A percentile compares a stretch with the other conserved stretches of the same genome.
These are phyloP conservation scores for Aspergillus tanneri DNA, from an alignment of 2,329 filamentous ascomycete genomes.

Conservation along the genomic window DNA sequence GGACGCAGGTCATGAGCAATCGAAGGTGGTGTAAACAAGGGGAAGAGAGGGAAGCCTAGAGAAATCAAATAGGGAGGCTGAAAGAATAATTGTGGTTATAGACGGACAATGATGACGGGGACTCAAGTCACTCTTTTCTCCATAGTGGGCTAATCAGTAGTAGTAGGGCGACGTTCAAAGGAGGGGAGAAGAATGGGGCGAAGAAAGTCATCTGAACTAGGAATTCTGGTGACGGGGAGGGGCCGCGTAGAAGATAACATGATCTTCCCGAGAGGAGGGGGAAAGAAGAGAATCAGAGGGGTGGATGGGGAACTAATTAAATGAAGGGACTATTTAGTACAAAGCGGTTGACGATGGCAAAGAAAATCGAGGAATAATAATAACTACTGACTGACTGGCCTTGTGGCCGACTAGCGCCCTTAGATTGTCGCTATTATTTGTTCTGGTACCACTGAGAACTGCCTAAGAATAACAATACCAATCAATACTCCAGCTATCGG, in stretches of 20 bases:
- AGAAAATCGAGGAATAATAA: constrained; percentile 4
- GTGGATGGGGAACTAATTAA: constrained; percentile 11
- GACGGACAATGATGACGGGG: too few species aligned
- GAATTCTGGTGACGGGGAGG: constrained; percentile 1
- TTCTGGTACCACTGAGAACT: background rate
- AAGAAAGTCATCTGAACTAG: constrained; percentile 8
- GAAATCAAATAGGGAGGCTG: too few species aligned
- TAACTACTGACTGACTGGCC: background rate
- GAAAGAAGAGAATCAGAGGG: constrained; percentile 1
- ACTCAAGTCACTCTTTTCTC: too few species aligned
- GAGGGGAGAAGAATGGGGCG: constrained; percentile 3
- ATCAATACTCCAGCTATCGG: too few species aligned
- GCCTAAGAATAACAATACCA: too few species aligned
- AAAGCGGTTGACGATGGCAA: constrained; percentile 2
- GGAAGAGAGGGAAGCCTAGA: too few species aligned
- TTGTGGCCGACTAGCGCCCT: too few species aligned
- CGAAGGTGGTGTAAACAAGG: too few species aligned
- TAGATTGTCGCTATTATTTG: background rate
- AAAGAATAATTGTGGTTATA: too few species aligned
- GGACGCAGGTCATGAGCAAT: too few species aligned
- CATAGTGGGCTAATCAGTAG: constrained; percentile 1
- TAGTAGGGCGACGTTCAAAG: constrained; percentile 3
- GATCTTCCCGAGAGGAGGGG: background rate
- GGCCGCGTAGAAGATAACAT: constrained; percentile 2
- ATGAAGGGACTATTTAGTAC: background rate